phyloP scores from a whole-genome alignment of 2,329 filamentous ascomycete genomes.

The Venturia nashicola region DNA sequence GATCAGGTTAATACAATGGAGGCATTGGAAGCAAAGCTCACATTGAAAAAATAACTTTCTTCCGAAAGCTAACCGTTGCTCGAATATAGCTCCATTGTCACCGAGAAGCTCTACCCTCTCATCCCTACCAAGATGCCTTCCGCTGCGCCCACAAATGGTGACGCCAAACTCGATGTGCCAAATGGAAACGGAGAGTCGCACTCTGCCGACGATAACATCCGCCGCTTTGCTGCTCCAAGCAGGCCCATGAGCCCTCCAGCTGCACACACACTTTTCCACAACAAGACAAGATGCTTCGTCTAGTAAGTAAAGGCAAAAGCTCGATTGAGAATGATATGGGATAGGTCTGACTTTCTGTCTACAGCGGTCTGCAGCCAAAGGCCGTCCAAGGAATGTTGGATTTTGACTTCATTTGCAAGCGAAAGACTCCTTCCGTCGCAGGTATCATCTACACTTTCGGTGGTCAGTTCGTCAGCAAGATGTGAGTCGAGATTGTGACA shows the following conservation, averaged over 20 bases:
- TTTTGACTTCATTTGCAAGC: conserved; percentile 99
- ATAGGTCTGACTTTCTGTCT: neutral
- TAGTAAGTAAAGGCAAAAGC: conserved; percentile 47
- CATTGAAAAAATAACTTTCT: neutral
- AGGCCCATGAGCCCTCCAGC: conserved; percentile 81
- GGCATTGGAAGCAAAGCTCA: neutral
- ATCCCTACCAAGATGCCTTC: conserved; percentile 28
- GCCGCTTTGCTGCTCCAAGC: conserved; percentile 86
- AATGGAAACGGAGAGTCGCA: conserved; percentile 22
- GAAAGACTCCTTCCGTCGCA: conserved; percentile 86
- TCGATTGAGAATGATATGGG: neutral
- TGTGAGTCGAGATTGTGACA: conserved; percentile 40
- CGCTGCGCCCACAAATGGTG: conserved; percentile 25
- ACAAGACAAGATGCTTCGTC: conserved; percentile 99
- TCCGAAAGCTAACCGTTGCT: neutral
- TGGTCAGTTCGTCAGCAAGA: conserved; percentile 99
- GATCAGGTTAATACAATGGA: neutral
- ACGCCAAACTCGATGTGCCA: conserved; percentile 18
- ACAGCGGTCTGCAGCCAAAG: conserved; percentile 82
- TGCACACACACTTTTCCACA: conserved; percentile 88
- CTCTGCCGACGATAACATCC: conserved; percentile 97
- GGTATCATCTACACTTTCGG: conserved; percentile 99
- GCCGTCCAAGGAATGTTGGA: conserved; percentile 60
- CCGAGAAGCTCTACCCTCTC: neutral
- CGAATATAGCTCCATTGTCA: neutral